phyloP scores from a whole-genome alignment of 2,329 filamentous ascomycete species.

The Didymellaceae sp. region DNA sequence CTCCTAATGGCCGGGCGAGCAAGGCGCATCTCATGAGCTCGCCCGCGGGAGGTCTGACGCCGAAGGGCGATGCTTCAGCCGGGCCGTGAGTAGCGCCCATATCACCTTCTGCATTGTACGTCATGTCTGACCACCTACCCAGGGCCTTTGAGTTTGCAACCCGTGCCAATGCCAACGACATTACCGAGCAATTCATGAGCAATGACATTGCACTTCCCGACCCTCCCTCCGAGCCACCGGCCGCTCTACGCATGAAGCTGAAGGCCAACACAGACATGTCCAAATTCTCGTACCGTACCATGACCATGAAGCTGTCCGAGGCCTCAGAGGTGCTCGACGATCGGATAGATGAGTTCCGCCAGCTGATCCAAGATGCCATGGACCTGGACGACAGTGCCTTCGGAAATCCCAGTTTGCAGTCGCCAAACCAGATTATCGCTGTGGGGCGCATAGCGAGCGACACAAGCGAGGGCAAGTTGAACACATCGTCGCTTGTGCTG shows the following conservation, averaged over 20 bases:
- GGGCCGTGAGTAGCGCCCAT: conserved; percentile 45
- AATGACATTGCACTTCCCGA: conserved; percentile 71
- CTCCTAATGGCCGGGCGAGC: conserved; percentile 55
- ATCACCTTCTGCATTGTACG: no score
- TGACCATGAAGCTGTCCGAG: conserved; percentile 94
- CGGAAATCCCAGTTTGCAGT: conserved; percentile 84
- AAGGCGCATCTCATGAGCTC: conserved; percentile 56
- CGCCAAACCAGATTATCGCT: conserved; percentile 84
- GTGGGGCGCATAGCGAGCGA: conserved; percentile 93
- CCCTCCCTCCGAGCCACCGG: conserved; percentile 72
- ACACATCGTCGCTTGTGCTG: conserved; percentile 81
- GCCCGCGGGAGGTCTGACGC: conserved; percentile 51
- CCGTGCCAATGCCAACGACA: conserved; percentile 78
- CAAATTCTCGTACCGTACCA: conserved; percentile 88
- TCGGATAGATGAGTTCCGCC: conserved; percentile 86
- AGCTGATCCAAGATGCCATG: conserved; percentile 76
- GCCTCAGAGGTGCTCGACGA: conserved; percentile 94
- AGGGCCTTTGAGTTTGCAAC: conserved; percentile 74
- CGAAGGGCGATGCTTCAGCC: conserved; percentile 44
- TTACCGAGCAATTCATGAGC: conserved; percentile 80
- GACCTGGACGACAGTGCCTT: conserved; percentile 80
- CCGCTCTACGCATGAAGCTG: conserved; percentile 80
- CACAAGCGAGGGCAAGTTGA: conserved; percentile 82
- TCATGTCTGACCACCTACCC: no score
- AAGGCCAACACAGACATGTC: conserved; percentile 87